Evolutionary conservation across 2,329 filamentous ascomycete genomes (phyloP).

Genomic region (Purpureocillium lavendulum): DNA sequence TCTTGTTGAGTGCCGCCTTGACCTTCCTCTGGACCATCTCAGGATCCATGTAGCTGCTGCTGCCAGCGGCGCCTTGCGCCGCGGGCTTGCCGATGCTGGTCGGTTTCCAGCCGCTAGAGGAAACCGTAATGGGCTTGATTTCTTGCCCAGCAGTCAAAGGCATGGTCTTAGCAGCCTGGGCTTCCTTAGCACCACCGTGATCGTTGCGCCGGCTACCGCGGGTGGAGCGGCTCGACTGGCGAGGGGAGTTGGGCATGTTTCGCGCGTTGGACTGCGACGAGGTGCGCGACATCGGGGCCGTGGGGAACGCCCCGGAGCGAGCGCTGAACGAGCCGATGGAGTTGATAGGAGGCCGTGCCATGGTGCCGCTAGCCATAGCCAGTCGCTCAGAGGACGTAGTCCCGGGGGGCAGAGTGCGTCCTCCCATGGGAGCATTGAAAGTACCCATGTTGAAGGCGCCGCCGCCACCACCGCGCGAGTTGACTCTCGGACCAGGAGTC

Average conservation of each 20-base stretch:
- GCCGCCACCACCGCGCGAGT: slow-evolving; percentile 40
- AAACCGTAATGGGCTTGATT: slow-evolving; percentile 67
- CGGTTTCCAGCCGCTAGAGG: slow-evolving; percentile 83
- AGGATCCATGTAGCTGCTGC: slow-evolving; percentile 62
- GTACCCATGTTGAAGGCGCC: slow-evolving; percentile 58
- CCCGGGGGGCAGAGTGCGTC: slow-evolving; percentile 58
- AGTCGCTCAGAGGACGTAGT: slow-evolving; percentile 76
- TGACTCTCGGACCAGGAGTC: slow-evolving; percentile 49
- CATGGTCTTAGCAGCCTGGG: slow-evolving; percentile 76
- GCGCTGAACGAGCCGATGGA: slow-evolving; percentile 27
- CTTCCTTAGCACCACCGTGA: slow-evolving; percentile 45
- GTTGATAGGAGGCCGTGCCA: slow-evolving; percentile 37
- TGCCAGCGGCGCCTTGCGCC: slow-evolving; percentile 27
- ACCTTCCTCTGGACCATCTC: slow-evolving; percentile 97
- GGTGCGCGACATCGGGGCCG: slow-evolving; percentile 53
- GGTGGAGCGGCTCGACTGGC: slow-evolving; percentile 53
- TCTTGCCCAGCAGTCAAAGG: slow-evolving; percentile 79
- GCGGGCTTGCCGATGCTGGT: slow-evolving; percentile 50
- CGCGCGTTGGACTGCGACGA: slow-evolving; percentile 53
- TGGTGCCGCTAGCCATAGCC: slow-evolving; percentile 47
- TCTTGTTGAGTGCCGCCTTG: slow-evolving; percentile 98
- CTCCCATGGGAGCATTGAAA: slow-evolving; percentile 45
- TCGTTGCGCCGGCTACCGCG: slow-evolving; percentile 59
- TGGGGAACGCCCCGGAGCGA: slow-evolving; percentile 51
- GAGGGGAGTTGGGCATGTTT: slow-evolving; percentile 62